Evolutionary conservation across 352 stramenopile genomes (phyloP).

Genomic region (Phytophthora idaei): DNA sequence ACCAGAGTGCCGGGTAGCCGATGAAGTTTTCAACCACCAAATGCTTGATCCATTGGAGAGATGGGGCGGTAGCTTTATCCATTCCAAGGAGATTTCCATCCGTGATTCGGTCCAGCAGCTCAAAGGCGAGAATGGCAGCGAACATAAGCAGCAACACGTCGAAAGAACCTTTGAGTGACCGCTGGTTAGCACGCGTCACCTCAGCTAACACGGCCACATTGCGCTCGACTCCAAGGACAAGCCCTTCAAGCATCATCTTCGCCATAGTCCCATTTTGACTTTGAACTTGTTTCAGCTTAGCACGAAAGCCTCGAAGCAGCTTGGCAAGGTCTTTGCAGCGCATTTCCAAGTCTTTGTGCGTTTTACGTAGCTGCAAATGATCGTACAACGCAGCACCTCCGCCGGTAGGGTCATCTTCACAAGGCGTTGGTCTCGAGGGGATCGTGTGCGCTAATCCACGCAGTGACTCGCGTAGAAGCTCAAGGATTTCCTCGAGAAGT

Average conservation of each 20-base stretch:
- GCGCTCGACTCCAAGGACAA: conserved; percentile 64
- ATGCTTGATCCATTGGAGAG: conserved; percentile 61
- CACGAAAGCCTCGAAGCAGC: conserved; percentile 88
- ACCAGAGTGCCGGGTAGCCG: conserved; percentile 49
- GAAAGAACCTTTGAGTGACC: conserved; percentile 68
- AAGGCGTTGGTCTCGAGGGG: conserved; percentile 52
- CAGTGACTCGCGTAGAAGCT: conserved; percentile 94
- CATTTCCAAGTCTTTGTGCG: conserved; percentile 83
- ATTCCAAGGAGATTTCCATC: conserved; percentile 89
- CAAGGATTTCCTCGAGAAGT: conserved; percentile 96
- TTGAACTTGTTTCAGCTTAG: conserved; percentile 90
- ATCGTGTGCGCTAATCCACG: conserved; percentile 85
- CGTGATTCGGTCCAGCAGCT: conserved; percentile 95
- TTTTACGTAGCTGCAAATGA: conserved; percentile 90
- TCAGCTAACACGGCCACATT: conserved; percentile 69
- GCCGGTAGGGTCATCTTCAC: conserved; percentile 83
- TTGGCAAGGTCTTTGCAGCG: conserved; percentile 95
- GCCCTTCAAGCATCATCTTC: conserved; percentile 72
- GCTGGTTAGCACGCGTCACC: conserved; percentile 66
- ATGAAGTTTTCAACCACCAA: conserved; percentile 53
- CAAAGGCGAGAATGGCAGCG: conserved; percentile 92
- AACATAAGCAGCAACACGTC: conserved; percentile 94
- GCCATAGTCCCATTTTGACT: conserved; percentile 80
- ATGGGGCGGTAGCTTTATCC: conserved; percentile 45
- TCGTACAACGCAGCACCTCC: conserved; percentile 91